Conservation (phyloP, 2,329 filamentous ascomycete species). For the Aspergillus brasiliensis region DNA sequence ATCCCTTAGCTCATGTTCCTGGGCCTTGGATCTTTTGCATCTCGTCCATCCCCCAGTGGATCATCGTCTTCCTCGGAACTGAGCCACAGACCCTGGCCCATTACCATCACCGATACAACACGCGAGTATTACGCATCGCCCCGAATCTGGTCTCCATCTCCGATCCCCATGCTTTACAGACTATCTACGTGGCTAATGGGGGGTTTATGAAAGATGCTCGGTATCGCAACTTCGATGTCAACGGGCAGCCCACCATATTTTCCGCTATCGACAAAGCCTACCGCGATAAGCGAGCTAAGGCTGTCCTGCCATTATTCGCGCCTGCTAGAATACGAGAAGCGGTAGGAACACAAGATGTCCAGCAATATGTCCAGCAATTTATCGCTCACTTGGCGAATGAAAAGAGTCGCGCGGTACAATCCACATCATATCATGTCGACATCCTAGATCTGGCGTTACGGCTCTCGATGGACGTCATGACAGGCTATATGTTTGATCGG, state of each 20-base stretch:
- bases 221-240: slow-evolving; percentile 2
- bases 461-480: slow-evolving; percentile 5
- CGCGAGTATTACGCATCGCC: slow-evolving; percentile 1
- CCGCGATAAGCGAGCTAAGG: slow-evolving; percentile 4
- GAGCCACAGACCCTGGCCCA: neutral
- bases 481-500: slow-evolving; percentile 6
- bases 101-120: slow-evolving; percentile 2
- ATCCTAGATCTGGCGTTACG: neutral
- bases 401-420: neutral
- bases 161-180: neutral
- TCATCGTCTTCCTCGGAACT: neutral
- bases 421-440: neutral
- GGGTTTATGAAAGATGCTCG: slow-evolving; percentile 4
- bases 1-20: slow-evolving; percentile 1
- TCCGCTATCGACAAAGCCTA: neutral
- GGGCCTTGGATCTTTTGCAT: neutral
- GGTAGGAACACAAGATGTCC: neutral
- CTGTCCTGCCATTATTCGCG: neutral
- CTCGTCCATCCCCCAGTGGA: neutral
- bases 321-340: neutral
- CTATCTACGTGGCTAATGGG: slow-evolving; percentile 5
- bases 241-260: slow-evolving; percentile 4
- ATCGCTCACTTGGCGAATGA: neutral
- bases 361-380: neutral
- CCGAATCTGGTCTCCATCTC: slow-evolving; percentile 4